Evolutionary conservation across 306 rosid species (phyloP).

Genomic region (Casuarina glauca): DNA sequence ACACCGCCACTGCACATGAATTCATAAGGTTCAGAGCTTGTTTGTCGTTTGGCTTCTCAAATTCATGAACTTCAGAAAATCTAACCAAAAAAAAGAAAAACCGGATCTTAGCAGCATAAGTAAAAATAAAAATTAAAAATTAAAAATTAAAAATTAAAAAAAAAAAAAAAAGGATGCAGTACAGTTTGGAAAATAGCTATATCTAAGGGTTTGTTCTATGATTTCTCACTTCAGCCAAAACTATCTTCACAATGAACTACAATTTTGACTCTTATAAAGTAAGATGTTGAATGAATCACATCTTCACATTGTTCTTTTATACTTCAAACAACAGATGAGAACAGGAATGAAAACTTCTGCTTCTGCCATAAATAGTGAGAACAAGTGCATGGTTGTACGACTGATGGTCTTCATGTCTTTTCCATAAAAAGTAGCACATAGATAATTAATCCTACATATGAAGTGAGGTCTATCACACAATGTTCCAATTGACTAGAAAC

Average conservation of each 20-base stretch:
- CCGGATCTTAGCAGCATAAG: neutral
- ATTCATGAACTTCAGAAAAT: slow-evolving; percentile 69
- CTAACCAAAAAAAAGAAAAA: slow-evolving; percentile 22
- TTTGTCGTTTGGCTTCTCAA: slow-evolving; percentile 87
- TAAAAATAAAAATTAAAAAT: neutral
- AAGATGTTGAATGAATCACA: neutral
- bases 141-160: neutral
- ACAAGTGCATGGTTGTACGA: neutral
- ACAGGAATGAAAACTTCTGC: neutral
- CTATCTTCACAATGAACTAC: neutral
- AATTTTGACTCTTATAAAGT: neutral
- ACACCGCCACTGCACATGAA: slow-evolving; percentile 65
- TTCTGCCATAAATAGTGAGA: neutral
- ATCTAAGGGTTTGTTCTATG: neutral
- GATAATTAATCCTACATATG: neutral
- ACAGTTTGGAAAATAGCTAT: neutral
- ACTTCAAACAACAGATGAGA: neutral
- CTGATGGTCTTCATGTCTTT: neutral
- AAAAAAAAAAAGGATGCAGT: neutral
- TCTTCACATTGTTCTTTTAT: neutral
- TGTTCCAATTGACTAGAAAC: neutral
- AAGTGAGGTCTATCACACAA: neutral
- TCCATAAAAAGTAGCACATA: neutral
- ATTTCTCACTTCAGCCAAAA: neutral
- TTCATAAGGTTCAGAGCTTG: slow-evolving; percentile 84